A percentile compares a stretch with the other conserved stretches of the same genome.
Conservation (phyloP, 2,329 filamentous ascomycete species). For the Pseudogymnoascus sp. region DNA sequence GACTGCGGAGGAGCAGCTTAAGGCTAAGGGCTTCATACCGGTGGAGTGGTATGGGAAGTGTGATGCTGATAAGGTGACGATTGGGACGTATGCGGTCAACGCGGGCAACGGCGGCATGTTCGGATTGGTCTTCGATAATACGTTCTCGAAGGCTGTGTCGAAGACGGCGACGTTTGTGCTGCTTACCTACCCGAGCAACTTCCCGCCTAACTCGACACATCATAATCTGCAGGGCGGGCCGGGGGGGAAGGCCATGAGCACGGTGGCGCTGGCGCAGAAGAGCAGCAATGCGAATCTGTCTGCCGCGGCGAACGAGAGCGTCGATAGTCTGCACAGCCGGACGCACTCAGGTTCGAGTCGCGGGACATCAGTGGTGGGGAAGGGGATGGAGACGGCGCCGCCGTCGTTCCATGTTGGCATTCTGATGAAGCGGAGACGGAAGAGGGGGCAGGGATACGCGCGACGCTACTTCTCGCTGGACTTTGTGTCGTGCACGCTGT, state of each 20-base stretch:
- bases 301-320: slow-evolving; percentile 31
- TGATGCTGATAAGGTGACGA: slow-evolving; percentile 90
- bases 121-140: slow-evolving; percentile 95
- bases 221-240: slow-evolving; percentile 44
- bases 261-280: slow-evolving; percentile 11
- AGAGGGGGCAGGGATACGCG: slow-evolving; percentile 89
- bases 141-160: slow-evolving; percentile 89
- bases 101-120: slow-evolving; percentile 80
- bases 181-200: slow-evolving; percentile 81
- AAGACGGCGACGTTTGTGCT: slow-evolving; percentile 95
- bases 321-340: slow-evolving; percentile 54
- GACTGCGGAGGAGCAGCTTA: slow-evolving; percentile 54
- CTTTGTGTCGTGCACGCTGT: slow-evolving; percentile 86
- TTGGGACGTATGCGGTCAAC: slow-evolving; percentile 77
- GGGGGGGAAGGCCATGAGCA: slow-evolving; percentile 20
- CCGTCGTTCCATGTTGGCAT: slow-evolving; percentile 71
- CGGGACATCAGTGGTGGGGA: slow-evolving; percentile 44
- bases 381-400: slow-evolving; percentile 37
- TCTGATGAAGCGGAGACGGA: slow-evolving; percentile 81
- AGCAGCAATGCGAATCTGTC: not conserved
- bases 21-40: slow-evolving; percentile 59
- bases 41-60: slow-evolving; percentile 90
- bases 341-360: slow-evolving; percentile 26
- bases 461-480: slow-evolving; percentile 93
- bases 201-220: slow-evolving; percentile 65